A percentile compares a stretch with the other conserved stretches of the same genome.
Conservation (phyloP, 2,329 filamentous ascomycete species). For the Ophiostoma himal-ulmi region DNA sequence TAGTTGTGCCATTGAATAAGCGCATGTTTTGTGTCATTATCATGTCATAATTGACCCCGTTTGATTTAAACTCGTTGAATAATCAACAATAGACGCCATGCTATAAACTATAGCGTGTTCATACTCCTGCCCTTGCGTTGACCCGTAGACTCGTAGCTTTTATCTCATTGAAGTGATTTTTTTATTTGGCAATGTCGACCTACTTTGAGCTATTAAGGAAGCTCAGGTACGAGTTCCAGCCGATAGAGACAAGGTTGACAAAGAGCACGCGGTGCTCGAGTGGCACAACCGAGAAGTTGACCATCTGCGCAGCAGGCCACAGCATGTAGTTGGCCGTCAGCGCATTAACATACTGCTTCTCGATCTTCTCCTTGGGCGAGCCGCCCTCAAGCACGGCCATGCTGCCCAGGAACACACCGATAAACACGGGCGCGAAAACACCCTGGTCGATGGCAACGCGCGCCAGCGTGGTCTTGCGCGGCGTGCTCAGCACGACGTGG, state of each 20-base stretch:
- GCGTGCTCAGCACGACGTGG: constrained; percentile 57
- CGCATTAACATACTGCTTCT: constrained; percentile 63
- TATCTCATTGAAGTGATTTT: neutral
- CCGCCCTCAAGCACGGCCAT: constrained; percentile 78
- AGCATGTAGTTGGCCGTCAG: constrained; percentile 80
- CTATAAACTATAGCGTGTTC: neutral
- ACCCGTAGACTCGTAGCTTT: neutral
- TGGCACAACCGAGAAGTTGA: constrained; percentile 84
- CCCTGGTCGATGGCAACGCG: constrained; percentile 77
- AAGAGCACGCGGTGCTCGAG: constrained; percentile 77
- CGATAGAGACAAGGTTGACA: constrained; percentile 72
- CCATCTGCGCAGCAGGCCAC: constrained; percentile 78
- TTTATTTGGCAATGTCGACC: neutral
- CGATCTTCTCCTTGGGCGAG: constrained; percentile 58
- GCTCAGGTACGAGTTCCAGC: constrained; percentile 62
- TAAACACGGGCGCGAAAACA: constrained; percentile 76
- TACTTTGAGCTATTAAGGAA: constrained; percentile 47
- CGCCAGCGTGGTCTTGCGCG: constrained; percentile 65
- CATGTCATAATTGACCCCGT: neutral
- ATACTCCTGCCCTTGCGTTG: neutral
- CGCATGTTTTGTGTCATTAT: neutral
- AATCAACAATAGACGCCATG: neutral
- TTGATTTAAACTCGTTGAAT: neutral
- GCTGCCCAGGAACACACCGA: constrained; percentile 72
- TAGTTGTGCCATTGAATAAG: neutral